Percentiles rank a stretch among this genome's conserved stretches.
Conservation (phyloP, 305 asterid genomes). For the Rubia tinctorum region DNA sequence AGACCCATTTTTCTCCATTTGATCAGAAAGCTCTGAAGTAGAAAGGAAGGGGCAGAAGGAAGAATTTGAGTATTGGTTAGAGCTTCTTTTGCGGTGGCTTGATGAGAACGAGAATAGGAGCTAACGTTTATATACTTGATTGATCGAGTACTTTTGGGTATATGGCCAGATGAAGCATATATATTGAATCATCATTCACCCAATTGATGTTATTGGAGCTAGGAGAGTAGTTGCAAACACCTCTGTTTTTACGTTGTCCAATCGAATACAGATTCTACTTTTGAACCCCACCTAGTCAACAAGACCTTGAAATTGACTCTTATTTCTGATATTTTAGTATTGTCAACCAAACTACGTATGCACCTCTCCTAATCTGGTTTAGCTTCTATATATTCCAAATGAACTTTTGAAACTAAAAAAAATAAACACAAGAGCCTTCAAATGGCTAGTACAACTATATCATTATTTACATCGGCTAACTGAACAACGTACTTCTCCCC, state of each 20-base stretch:
- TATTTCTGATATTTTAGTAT: background rate
- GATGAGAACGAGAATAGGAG: slow-evolving; percentile 17
- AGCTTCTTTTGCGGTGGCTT: slow-evolving; percentile 10
- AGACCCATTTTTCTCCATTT: slow-evolving; percentile 61
- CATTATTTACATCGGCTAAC: slow-evolving; percentile 31
- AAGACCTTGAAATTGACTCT: slow-evolving; percentile 10
- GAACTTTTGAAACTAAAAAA: background rate
- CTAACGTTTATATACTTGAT: slow-evolving; percentile 18
- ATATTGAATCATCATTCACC: slow-evolving; percentile 13
- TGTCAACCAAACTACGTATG: slow-evolving; percentile 13
- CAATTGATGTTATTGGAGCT: slow-evolving; percentile 42
- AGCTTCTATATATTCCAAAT: background rate
- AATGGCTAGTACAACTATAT: background rate
- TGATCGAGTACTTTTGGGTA: background rate
- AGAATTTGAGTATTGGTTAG: background rate
- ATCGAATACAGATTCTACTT: slow-evolving; percentile 17
- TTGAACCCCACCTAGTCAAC: slow-evolving; percentile 19
- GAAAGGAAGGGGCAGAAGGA: background rate
- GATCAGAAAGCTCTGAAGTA: background rate
- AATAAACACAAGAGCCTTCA: background rate
- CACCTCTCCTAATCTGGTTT: background rate
- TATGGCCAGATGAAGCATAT: background rate
- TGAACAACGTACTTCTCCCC: slow-evolving; percentile 33
- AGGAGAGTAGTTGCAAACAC: slow-evolving; percentile 51
- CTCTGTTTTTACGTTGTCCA: slow-evolving; percentile 24